A percentile compares a stretch with the other conserved stretches of the same genome.
phyloP scores from a whole-genome alignment of 495 filamentous ascomycete species.

The Penicillium canescens region DNA sequence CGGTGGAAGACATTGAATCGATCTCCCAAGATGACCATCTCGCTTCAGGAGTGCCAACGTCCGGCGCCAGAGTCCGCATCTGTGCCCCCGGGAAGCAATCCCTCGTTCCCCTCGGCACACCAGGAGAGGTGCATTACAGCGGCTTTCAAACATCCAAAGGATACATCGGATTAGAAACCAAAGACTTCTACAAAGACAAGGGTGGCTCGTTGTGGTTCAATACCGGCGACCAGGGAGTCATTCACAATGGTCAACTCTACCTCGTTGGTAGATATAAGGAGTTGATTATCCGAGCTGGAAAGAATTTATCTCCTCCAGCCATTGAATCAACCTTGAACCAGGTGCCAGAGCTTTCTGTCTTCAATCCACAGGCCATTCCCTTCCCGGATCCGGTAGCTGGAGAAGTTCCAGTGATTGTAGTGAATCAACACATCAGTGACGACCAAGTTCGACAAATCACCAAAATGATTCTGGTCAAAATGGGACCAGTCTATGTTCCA shows the following conservation, averaged over 20 bases:
- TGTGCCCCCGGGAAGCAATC: too few relatives aligned
- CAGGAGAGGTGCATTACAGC: constrained; percentile 45
- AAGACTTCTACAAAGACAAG: constrained; percentile 35
- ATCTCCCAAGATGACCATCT: constrained; percentile 14
- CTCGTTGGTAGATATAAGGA: constrained; percentile 51
- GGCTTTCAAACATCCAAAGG: constrained; percentile 25
- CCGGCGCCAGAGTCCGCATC: constrained; percentile 35
- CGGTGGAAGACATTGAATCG: constrained; percentile 5
- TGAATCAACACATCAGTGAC: constrained; percentile 6
- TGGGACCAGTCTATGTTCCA: constrained; percentile 37
- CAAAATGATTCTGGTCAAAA: constrained; percentile 19
- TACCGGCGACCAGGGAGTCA: constrained; percentile 47
- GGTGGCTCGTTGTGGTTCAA: constrained; percentile 35
- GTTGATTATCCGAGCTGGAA: constrained; percentile 49
- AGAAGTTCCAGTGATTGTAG: constrained; percentile 23
- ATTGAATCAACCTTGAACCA: constrained; percentile 37
- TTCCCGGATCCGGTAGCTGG: constrained; percentile 19
- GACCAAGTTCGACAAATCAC: constrained; percentile 16
- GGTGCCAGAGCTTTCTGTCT: constrained; percentile 16
- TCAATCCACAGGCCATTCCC: constrained; percentile 21
- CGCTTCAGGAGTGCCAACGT: constrained; percentile 28
- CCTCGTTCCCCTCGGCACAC: too few relatives aligned
- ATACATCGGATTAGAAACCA: constrained; percentile 27
- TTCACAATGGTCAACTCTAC: constrained; percentile 33
- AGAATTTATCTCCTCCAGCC: constrained; percentile 42